Base-by-base conservation (phyloP, 352 stramenopile species). In the Phytophthora pisi region DNA sequence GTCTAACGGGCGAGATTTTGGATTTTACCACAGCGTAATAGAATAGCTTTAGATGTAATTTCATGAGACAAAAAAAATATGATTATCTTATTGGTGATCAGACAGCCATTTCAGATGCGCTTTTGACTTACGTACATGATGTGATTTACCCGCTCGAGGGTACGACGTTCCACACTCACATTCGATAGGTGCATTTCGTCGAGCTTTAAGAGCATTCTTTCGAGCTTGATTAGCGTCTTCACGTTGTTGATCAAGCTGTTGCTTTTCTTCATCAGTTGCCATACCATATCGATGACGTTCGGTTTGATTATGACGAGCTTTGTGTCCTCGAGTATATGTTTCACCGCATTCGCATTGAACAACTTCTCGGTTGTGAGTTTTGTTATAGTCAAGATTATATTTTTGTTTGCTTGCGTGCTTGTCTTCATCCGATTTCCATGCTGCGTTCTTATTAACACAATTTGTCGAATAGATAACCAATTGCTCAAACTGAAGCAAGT, bases 311-410 rank as follows among this genome's bases (percentile, higher is more conserved):
- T 68, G 52, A 8, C 61, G 52, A 46, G 43, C 45, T 67, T 68
- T 68, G 5, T 68, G 52, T 40, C 51, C 34, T 8, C 45, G 60
- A 0, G 61, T 68, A 7, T 68, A 68, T 59, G 61, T 57, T 50
- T 68, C 53, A 59, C 61, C 61, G 34, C 61, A 68, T 42, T 59
- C 50, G 49, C 58, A 66, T 49, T 66, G 2, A 54, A 59, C 10
- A 58, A 52, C 23, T 61, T 62, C 15, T 46, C 10, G 15, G 18
- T 58, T 15, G 13, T 54, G n/a, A 16, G 49, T 9, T 49, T 20
- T 13, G 18, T 59, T 11, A 4, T 3, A 2, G 34, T 58, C 50
- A 45, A 26, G 24, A 58, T 68, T 51, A 18, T 31, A 11, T 45
- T 57, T 8, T 45, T 36, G 57, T 61, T 1, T 53, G n/a, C n/a